These are phyloP conservation scores for Ramalina intermedia DNA, from an alignment of 495 filamentous ascomycete genomes.

Conservation along the genomic window DNA sequence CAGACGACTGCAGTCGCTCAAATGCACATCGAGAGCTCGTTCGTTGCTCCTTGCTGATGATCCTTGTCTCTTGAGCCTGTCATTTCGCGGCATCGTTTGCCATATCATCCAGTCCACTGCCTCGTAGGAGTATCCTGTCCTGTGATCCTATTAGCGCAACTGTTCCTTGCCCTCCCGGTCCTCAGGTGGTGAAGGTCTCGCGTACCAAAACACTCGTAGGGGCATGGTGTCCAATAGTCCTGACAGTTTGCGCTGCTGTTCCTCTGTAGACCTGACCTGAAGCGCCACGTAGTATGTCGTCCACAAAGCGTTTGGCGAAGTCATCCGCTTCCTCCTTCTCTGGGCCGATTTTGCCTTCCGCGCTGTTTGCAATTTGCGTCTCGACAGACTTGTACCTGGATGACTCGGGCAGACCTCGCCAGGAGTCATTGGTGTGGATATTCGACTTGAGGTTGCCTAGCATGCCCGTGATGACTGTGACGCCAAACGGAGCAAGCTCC, in stretches of 20 bases:
- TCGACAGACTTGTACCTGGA: slow-evolving; percentile 16
- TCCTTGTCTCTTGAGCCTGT: too few relatives aligned
- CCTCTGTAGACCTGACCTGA: slow-evolving; percentile 15
- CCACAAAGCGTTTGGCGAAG: slow-evolving; percentile 13
- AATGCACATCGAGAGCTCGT: too few relatives aligned
- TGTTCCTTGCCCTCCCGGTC: too few relatives aligned
- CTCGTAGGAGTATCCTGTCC: too few relatives aligned
- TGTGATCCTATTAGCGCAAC: too few relatives aligned
- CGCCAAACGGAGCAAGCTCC: slow-evolving; percentile 27
- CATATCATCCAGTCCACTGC: too few relatives aligned
- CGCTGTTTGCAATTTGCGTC: slow-evolving; percentile 1
- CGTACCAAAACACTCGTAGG: too few relatives aligned
- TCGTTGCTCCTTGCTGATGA: too few relatives aligned
- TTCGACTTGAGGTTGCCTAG: slow-evolving; percentile 21
- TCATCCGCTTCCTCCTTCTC: slow-evolving; percentile 2
- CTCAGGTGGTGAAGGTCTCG: too few relatives aligned
- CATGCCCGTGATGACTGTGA: slow-evolving; percentile 20
- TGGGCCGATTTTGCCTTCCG: slow-evolving; percentile 1
- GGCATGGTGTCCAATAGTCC: too few relatives aligned
- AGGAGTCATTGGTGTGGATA: slow-evolving; percentile 9
- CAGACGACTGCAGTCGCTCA: too few relatives aligned
- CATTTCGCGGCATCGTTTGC: too few relatives aligned
- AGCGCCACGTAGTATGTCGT: slow-evolving; percentile 11
- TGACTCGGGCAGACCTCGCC: slow-evolving; percentile 14
- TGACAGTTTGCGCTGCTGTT: not conserved